Base-by-base conservation (phyloP, 2,329 filamentous ascomycete species). In the Verticillium zaregamsianum region DNA sequence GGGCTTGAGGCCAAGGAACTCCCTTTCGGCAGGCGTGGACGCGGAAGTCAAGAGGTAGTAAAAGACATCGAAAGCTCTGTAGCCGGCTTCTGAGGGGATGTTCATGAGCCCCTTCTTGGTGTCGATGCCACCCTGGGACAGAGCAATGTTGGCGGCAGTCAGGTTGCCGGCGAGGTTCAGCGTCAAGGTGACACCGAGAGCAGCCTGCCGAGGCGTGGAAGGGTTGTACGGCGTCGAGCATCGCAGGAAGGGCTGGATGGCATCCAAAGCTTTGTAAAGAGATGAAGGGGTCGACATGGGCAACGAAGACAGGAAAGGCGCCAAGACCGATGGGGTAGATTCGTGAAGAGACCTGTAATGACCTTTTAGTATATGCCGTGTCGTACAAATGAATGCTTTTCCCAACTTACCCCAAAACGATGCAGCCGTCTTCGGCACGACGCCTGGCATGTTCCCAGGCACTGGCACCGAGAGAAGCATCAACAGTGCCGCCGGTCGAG, bases 361-460 rank as follows among this genome's bases (percentile, higher is more conserved):
- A n/a, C 12, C 58, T 1, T 25, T 65, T 31, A 64, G 62, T 45
- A 37, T 32, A 23, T 20, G 20, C 11, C 14, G 28, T 14, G 9
- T 8, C 5, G 40, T 20, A 20, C 25, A 32, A 52, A 12, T 1
- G 28, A 28, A 8, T 20, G 1, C 5, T 20, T 5, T 25, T 23
- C 56, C 8, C 25, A 59, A 77, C 87, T 68, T 82, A 96, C 92
- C 91, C 90, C 67, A 99, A 78, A 60, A 98, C 82, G 66, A 99
- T 90, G 72, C 93, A 97, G 17, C 92, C 93, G 78, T 99, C 95
- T 75, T 99, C 95, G 52, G 95, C 95, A 79, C 95, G 87, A 65
- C 95, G 88, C 68, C 94, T 86, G 61, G 95, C 94, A 80, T 99
- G 95, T 78, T 99, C 95, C 94, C 95, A 99, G 3, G 93, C 93